Percentiles rank a stretch among this genome's conserved stretches.
These are phyloP conservation scores for Gracilaria vermiculophylla DNA, from an alignment of 23 red algal genomes.

Conservation along the genomic window DNA sequence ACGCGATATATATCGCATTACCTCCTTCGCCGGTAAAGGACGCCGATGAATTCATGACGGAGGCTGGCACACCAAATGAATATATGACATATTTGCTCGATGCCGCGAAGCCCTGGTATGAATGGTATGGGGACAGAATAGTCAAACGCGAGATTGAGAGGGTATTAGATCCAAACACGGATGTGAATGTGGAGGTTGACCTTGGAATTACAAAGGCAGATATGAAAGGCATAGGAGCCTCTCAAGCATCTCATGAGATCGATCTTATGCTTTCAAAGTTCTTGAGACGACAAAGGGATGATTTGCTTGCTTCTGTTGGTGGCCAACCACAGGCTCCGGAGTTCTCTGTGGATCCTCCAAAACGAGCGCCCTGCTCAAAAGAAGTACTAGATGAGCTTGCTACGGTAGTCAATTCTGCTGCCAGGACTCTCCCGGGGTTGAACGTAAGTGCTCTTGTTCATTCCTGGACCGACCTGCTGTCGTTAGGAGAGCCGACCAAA, in stretches of 20 bases:
- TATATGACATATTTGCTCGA: slow-evolving; percentile 36
- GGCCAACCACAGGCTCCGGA: neutral
- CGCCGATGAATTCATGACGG: slow-evolving; percentile 70
- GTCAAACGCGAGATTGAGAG: slow-evolving; percentile 27
- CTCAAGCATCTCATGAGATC: neutral
- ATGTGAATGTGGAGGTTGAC: neutral
- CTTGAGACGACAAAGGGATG: slow-evolving; percentile 22
- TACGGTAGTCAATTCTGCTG: slow-evolving; percentile 1
- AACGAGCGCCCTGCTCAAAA: slow-evolving; percentile 15
- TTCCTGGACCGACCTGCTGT: slow-evolving; percentile 38
- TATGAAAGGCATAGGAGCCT: neutral
- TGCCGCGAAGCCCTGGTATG: slow-evolving; percentile 38
- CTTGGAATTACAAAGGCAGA: neutral
- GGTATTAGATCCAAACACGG: neutral
- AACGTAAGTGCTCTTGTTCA: slow-evolving; percentile 38
- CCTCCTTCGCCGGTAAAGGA: slow-evolving; percentile 55
- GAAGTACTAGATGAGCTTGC: slow-evolving; percentile 58
- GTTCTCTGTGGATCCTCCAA: neutral
- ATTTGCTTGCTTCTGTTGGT: slow-evolving; percentile 28
- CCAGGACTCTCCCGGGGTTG: slow-evolving; percentile 20
- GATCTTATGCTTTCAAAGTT: slow-evolving; percentile 17
- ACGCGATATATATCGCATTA: slow-evolving; percentile 43
- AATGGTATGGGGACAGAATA: slow-evolving; percentile 45
- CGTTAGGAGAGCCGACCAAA: neutral
- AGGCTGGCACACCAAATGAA: slow-evolving; percentile 25